Conservation (phyloP, 2,329 filamentous ascomycete species). For the Cryphonectria nitschkei region DNA sequence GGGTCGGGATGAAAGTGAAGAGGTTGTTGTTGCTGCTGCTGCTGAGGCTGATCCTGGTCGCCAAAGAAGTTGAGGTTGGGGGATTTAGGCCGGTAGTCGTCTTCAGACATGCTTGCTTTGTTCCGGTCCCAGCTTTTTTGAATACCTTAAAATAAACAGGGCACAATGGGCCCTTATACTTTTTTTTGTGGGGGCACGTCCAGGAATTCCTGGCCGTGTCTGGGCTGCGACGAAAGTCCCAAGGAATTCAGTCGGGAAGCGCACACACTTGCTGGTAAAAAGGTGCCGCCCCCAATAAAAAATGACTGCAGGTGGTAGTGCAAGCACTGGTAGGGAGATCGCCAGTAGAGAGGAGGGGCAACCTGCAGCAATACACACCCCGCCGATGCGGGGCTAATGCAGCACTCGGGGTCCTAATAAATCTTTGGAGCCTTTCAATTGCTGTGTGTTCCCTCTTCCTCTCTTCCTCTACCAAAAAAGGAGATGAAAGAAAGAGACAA, state of each 20-base stretch:
- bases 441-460: background rate
- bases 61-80: conserved; percentile 50
- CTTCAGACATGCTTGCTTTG: conserved; percentile 32
- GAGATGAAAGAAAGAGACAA: background rate
- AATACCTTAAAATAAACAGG: conserved; percentile 7
- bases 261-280: background rate
- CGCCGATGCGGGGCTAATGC: conserved; percentile 1
- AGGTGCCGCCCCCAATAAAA: background rate
- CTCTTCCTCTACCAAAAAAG: background rate
- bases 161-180: conserved; percentile 5
- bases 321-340: background rate
- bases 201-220: conserved; percentile 2
- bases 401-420: background rate
- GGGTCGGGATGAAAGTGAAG: background rate
- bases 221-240: background rate
- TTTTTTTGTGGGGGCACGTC: conserved; percentile 15
- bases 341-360: background rate
- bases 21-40: conserved; percentile 21
- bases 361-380: background rate
- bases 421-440: background rate
- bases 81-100: conserved; percentile 60
- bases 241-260: background rate
- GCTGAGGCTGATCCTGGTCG: conserved; percentile 30
- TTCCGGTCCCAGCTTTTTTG: background rate
- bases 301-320: background rate